A percentile compares a stretch with the other conserved stretches of the same genome.
Evolutionary conservation across 2,329 filamentous ascomycete species (phyloP).

Genomic region (Cryphonectria japonica): DNA sequence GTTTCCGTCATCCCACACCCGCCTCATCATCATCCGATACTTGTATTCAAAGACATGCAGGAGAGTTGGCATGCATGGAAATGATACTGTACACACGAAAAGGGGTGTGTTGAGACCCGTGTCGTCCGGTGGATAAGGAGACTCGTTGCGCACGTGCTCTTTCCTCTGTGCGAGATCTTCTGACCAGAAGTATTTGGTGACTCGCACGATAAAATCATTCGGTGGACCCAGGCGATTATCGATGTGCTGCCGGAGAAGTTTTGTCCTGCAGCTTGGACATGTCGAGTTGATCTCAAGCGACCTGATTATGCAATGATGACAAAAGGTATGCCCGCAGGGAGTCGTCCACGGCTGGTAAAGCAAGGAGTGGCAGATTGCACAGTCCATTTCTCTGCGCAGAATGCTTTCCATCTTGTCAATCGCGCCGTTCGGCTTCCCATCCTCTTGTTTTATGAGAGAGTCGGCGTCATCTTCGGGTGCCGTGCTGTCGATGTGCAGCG

Average conservation of each 20-base stretch:
- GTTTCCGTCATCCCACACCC: slow-evolving; percentile 62
- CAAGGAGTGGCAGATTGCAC: slow-evolving; percentile 83
- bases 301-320: slow-evolving; percentile 75
- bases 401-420: slow-evolving; percentile 64
- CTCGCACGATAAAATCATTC: slow-evolving; percentile 65
- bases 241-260: slow-evolving; percentile 55
- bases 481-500: slow-evolving; percentile 61
- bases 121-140: slow-evolving; percentile 49
- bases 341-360: slow-evolving; percentile 85
- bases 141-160: slow-evolving; percentile 60
- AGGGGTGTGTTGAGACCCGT: slow-evolving; percentile 68
- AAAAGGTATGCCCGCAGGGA: slow-evolving; percentile 87
- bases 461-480: slow-evolving; percentile 57
- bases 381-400: slow-evolving; percentile 75
- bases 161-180: slow-evolving; percentile 64
- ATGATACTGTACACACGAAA: slow-evolving; percentile 81
- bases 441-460: slow-evolving; percentile 35
- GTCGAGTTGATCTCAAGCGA: slow-evolving; percentile 67
- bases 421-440: slow-evolving; percentile 41
- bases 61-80: slow-evolving; percentile 83
- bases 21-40: slow-evolving; percentile 86
- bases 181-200: slow-evolving; percentile 72
- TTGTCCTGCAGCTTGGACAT: slow-evolving; percentile 80
- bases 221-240: slow-evolving; percentile 48
- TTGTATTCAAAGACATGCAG: slow-evolving; percentile 92